These are phyloP conservation scores for Cochlearia excelsa DNA, from an alignment of 345 rosid genomes.

Conservation along the genomic window DNA sequence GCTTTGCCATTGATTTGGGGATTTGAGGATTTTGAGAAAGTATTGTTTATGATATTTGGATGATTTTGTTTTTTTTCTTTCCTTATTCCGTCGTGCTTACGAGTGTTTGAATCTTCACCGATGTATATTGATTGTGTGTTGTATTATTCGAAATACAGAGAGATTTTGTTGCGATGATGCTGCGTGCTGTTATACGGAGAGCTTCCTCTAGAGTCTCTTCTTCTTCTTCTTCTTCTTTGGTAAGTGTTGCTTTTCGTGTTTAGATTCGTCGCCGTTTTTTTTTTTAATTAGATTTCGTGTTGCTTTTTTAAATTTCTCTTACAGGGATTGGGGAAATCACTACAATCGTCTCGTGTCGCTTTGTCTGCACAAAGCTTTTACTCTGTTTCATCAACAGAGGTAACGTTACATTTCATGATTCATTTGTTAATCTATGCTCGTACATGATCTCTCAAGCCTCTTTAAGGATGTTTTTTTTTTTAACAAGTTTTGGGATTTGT, in stretches of 20 bases:
- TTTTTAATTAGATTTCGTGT: background rate
- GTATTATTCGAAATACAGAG: conserved; percentile 2
- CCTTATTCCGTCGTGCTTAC: background rate
- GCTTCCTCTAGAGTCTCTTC: conserved; percentile 36
- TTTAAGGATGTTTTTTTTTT: background rate
- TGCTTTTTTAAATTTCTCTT: background rate
- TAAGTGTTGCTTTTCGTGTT: background rate
- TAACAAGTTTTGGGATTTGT: background rate
- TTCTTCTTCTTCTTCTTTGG: background rate
- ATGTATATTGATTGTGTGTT: conserved; percentile 1
- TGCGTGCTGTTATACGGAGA: conserved; percentile 44
- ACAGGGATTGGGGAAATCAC: conserved; percentile 48
- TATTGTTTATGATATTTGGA: background rate
- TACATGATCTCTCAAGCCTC: background rate
- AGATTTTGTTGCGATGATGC: conserved; percentile 43
- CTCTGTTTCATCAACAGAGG: conserved; percentile 47
- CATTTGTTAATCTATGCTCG: background rate
- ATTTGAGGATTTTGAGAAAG: conserved; percentile 4
- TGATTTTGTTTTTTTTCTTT: background rate
- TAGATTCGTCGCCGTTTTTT: background rate
- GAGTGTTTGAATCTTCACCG: conserved; percentile 25
- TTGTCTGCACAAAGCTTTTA: conserved; percentile 42
- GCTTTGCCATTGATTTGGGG: background rate
- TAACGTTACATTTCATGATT: conserved; percentile 6
- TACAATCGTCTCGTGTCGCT: conserved; percentile 41